Evolutionary conservation across 306 rosid species (phyloP), one percentile per base, ranked within the genome.

Genomic region (Begonia loranthoides): DNA sequence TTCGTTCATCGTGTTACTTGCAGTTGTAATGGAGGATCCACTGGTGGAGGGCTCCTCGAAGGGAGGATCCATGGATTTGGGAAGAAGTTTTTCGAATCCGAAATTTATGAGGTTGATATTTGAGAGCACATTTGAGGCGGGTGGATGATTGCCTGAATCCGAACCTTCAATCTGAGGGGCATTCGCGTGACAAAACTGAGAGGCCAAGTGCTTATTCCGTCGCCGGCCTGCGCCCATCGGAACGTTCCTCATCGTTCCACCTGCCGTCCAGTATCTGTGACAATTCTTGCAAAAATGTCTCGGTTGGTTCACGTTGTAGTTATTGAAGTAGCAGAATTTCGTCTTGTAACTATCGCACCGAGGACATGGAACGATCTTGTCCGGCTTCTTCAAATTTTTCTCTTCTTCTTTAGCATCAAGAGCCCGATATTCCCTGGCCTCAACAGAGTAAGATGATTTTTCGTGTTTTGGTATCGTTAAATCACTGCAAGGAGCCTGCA

Each of bases 241-340:
- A 66, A 84, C 81, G 50, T 77, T 77, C 60, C 94, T 75, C 80
- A 77, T 70, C 9, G 84, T 76, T 45, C 94, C 94, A 28, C 94
- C 94, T 11, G 94, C 94, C 10, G 94, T 83, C 94, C 94, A 84
- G 50, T 80, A 80, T 70, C 94, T 72, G 46, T 84, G 94, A 61
- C 88, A 84, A 56, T 75, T 80, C 70, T 75, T 84, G 61, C 94
- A 84, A 75, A 80, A 84, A 51, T 84, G 85, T n/a, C 94, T 64
- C 15, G 94, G 94, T 57, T 84, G 94, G 47, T 80, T 84, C 47
- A 80, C 94, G 46, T 80, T 84, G 64, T 84, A 80, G 71, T 84
- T 84, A 15, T 84, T 84, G 70, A 84, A 84, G 52, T 84, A 84
- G 67, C 94, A 84, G 22, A 84, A 84, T 61, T 84, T 80, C 15